Conservation (phyloP, 805 yeast genomes). For the Myxozyma kluyveri region DNA sequence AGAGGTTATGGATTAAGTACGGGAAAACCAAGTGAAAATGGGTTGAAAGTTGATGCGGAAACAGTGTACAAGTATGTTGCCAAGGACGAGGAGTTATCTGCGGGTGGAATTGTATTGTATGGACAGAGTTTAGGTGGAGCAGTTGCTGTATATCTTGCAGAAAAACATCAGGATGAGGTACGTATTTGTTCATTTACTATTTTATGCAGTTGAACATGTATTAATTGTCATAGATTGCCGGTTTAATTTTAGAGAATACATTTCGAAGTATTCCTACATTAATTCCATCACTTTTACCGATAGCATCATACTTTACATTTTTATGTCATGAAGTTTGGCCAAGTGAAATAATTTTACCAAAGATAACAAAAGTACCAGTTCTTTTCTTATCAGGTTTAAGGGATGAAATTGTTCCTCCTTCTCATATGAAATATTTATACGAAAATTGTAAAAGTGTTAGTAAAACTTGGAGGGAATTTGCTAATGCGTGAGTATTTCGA, state of each 20-base stretch:
- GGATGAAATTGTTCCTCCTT: slow-evolving; percentile 92
- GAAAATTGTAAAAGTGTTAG: slow-evolving; percentile 48
- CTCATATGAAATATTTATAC: slow-evolving; percentile 65
- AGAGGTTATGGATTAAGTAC: slow-evolving; percentile 53
- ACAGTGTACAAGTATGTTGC: slow-evolving; percentile 60
- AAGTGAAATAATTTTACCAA: slow-evolving; percentile 58
- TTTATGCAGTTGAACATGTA: not conserved
- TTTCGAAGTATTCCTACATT: slow-evolving; percentile 71
- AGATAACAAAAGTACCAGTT: slow-evolving; percentile 58
- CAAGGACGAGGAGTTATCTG: slow-evolving; percentile 51
- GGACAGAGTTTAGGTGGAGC: slow-evolving; percentile 97
- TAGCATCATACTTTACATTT: slow-evolving; percentile 51
- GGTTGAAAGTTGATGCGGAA: slow-evolving; percentile 79
- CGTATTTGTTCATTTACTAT: not conserved
- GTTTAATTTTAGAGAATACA: slow-evolving; percentile 80
- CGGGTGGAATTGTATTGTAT: slow-evolving; percentile 61
- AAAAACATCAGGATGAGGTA: slow-evolving; percentile 46
- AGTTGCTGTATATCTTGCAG: slow-evolving; percentile 77
- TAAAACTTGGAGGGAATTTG: slow-evolving; percentile 51
- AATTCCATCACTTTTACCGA: slow-evolving; percentile 62
- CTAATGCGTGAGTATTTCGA: slow-evolving; percentile 37
- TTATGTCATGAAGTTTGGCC: slow-evolving; percentile 83
- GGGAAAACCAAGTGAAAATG: slow-evolving; percentile 72
- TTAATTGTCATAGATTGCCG: slow-evolving; percentile 46
- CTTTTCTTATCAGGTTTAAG: slow-evolving; percentile 67